phyloP scores from a whole-genome alignment of 2,329 filamentous ascomycete species.

The Beauveria pseudobassiana region DNA sequence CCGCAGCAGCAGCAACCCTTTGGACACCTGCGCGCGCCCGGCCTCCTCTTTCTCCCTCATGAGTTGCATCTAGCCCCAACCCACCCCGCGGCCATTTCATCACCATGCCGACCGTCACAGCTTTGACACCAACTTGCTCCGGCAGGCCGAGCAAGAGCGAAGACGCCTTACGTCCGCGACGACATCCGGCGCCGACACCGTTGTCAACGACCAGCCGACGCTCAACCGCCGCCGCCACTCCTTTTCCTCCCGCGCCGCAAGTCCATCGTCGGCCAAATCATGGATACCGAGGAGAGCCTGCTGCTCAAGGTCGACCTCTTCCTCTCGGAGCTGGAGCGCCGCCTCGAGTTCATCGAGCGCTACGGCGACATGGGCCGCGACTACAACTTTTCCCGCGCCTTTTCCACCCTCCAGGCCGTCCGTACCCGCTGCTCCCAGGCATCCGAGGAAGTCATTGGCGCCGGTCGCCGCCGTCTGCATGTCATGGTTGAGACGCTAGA shows the following conservation, averaged over 20 bases:
- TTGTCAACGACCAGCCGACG: constrained; percentile 23
- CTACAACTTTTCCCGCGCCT: constrained; percentile 74
- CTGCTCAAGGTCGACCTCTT: constrained; percentile 68
- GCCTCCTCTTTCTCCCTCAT: not conserved
- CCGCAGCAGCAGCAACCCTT: not conserved
- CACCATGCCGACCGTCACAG: constrained; percentile 31
- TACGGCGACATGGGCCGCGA: constrained; percentile 82
- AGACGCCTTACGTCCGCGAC: constrained; percentile 28
- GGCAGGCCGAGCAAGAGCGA: constrained; percentile 25
- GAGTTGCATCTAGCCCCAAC: not conserved
- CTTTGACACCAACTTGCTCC: constrained; percentile 30
- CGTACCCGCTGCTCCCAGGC: constrained; percentile 82
- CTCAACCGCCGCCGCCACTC: constrained; percentile 41
- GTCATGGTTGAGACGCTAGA: constrained; percentile 92
- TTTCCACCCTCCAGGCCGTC: constrained; percentile 78
- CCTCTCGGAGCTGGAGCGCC: constrained; percentile 75
- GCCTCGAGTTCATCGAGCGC: constrained; percentile 80
- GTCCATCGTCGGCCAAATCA: constrained; percentile 51
- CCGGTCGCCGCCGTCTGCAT: constrained; percentile 73
- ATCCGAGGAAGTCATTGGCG: constrained; percentile 83
- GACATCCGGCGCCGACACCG: constrained; percentile 34
- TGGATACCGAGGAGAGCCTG: constrained; percentile 56
- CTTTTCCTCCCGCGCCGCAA: constrained; percentile 50
- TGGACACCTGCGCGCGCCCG: not conserved
- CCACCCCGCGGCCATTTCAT: not conserved